These are phyloP conservation scores for Arthrobotrys sphaeroides DNA, from an alignment of 2,329 filamentous ascomycete species.

Conservation along the genomic window DNA sequence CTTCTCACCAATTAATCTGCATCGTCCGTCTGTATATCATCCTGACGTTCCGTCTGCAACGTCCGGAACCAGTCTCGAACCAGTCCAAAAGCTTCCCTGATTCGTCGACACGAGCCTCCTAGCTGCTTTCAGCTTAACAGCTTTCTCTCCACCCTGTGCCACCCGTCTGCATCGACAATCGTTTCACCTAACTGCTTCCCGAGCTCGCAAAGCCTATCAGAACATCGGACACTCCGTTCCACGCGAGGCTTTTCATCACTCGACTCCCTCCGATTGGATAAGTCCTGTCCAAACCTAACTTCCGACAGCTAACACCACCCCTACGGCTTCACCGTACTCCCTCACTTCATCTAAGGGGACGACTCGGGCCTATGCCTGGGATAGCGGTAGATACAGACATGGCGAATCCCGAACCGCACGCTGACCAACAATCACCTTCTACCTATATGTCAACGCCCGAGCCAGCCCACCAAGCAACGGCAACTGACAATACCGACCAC, in stretches of 20 bases:
- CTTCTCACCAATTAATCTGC: not conserved
- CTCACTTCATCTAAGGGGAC: constrained; percentile 8
- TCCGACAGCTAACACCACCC: not conserved
- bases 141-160: constrained; percentile 33
- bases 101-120: not conserved
- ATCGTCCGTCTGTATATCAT: not conserved
- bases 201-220: constrained; percentile 7
- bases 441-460: constrained; percentile 45
- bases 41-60: not conserved
- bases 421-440: constrained; percentile 41
- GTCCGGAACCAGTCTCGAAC: not conserved
- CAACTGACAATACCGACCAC: constrained; percentile 29
- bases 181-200: constrained; percentile 2
- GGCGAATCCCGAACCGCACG: constrained; percentile 50
- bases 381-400: constrained; percentile 30
- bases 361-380: constrained; percentile 43
- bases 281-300: not conserved
- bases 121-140: not conserved
- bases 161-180: constrained; percentile 39
- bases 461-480: constrained; percentile 10
- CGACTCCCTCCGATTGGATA: not conserved
- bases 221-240: constrained; percentile 17
- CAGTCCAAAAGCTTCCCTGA: not conserved
- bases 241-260: constrained; percentile 13
- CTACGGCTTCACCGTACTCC: not conserved